Base-by-base conservation (phyloP, 2,329 filamentous ascomycete species). In the Penicillium sp. region DNA sequence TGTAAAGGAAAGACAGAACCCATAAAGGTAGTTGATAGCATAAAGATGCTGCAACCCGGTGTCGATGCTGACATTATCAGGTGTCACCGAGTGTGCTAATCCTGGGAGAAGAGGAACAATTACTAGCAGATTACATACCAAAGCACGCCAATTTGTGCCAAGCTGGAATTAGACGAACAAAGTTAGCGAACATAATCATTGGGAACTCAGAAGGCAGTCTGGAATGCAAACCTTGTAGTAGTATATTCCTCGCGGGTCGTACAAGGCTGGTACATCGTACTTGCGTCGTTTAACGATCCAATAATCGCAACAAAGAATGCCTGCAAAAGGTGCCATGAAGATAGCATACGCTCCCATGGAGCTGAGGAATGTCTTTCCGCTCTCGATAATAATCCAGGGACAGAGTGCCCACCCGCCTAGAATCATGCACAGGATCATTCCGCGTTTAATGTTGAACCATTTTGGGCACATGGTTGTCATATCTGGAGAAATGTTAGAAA, bases 401-500 rank as follows among this genome's bases (percentile, higher is more conserved):
- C 53, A 49, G 14, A 66, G 54, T 11, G 57, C 57, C 77, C 75
- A 82, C 13, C 54, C 55, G 44, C 46, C 67, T 5, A 71, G 55
- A 79, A 59, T 1, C 79, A 59, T 1, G 77, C 75, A 76, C n/a
- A 83, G 62, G 3, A 82, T 63, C 24, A 77, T 77, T 2, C 80
- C 74, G 16, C 78, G 73, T n/a, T 37, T 19, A 55, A 83, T 80
- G 68, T 84, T 83, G 65, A 85, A 71, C 62, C 77, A 84, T 37
- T 75, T 74, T 0, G 83, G 83, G 64, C 84, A 81, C 80, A 37
- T 37, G 16, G 35, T 37, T n/a, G n/a, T n/a, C 35, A n/a, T n/a
- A 37, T 37, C 35, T 37, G 14, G 35, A 10, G 4, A 10, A 9
- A 19, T 9, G 8, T 37, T 37, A 37, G 35, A 2, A 37, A 1